A percentile compares a stretch with the other conserved stretches of the same genome.
Conservation (phyloP, 768 basidiomycete species). For the Russula emetica region DNA sequence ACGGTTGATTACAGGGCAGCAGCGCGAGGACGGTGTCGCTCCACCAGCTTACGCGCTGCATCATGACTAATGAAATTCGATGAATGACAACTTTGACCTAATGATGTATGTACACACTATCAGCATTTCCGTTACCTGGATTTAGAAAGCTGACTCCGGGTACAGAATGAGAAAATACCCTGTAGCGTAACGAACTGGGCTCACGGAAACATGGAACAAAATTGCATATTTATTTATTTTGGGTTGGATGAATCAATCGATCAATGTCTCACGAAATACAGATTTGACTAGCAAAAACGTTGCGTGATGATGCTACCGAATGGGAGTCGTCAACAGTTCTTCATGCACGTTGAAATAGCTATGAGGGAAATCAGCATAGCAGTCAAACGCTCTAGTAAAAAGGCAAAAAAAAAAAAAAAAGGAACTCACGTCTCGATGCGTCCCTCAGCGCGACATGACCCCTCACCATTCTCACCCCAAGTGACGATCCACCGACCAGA, state of each 20-base stretch:
- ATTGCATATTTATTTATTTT: not conserved
- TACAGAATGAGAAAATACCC: not conserved
- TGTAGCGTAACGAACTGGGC: not conserved
- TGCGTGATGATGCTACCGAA: constrained; percentile 21
- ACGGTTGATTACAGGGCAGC: constrained; percentile 75
- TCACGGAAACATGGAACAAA: not conserved
- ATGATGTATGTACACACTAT: not conserved
- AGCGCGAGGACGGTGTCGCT: constrained; percentile 73
- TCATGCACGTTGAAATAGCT: constrained; percentile 54
- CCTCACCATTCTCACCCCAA: constrained; percentile 65
- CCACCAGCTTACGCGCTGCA: constrained; percentile 63
- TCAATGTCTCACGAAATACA: not conserved
- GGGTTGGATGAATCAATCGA: not conserved
- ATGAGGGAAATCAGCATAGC: not conserved
- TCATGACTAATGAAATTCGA: not conserved
- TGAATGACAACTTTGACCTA: not conserved
- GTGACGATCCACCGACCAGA: constrained; percentile 75
- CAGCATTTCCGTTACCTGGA: not conserved
- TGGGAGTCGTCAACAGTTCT: constrained; percentile 37
- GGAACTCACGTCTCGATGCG: constrained; percentile 55
- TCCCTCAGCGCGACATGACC: constrained; percentile 61
- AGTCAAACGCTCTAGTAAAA: too few relatives aligned
- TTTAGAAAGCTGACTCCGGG: too few relatives aligned
- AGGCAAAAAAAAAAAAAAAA: too few relatives aligned
- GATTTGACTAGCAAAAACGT: not conserved